A percentile compares a stretch with the other conserved stretches of the same genome.
Evolutionary conservation across 495 filamentous ascomycete genomes (phyloP).

Genomic region (Achaetomiella virescens): DNA sequence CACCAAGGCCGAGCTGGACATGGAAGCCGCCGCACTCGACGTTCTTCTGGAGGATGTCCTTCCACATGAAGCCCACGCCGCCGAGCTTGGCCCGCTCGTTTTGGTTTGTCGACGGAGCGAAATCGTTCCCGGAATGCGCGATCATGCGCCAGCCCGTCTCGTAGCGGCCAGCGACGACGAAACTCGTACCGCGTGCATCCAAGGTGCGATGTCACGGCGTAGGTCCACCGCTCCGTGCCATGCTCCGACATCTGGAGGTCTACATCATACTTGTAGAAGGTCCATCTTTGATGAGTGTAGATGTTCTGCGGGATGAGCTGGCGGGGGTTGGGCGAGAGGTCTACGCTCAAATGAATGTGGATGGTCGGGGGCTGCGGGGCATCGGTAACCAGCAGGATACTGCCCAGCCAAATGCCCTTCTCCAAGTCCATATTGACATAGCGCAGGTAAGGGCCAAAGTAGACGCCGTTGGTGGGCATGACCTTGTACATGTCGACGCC

Average conservation of each 20-base stretch:
- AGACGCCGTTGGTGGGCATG: conserved; percentile 91
- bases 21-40: conserved; percentile 94
- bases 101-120: conserved; percentile 75
- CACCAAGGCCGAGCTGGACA: conserved; percentile 81
- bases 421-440: conserved; percentile 98
- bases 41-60: conserved; percentile 96
- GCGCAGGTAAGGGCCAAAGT: conserved; percentile 91
- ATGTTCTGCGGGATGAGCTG: conserved; percentile 83
- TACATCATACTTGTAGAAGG: conserved; percentile 92
- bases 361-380: conserved; percentile 92
- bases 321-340: conserved; percentile 87
- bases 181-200: conserved; percentile 97
- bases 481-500: conserved; percentile 92
- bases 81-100: conserved; percentile 80
- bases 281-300: conserved; percentile 83
- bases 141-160: conserved; percentile 97
- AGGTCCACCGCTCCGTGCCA: conserved; percentile 87
- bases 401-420: conserved; percentile 80
- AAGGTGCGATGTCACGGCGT: conserved; percentile 93
- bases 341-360: conserved; percentile 85
- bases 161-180: conserved; percentile 84
- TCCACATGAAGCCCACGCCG: conserved; percentile 95
- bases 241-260: conserved; percentile 84
- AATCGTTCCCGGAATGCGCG: conserved; percentile 92
- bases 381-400: conserved; percentile 73